Evolutionary conservation across 176 grass and related monocot species (phyloP).

Genomic region (Neostapfia colusana): DNA sequence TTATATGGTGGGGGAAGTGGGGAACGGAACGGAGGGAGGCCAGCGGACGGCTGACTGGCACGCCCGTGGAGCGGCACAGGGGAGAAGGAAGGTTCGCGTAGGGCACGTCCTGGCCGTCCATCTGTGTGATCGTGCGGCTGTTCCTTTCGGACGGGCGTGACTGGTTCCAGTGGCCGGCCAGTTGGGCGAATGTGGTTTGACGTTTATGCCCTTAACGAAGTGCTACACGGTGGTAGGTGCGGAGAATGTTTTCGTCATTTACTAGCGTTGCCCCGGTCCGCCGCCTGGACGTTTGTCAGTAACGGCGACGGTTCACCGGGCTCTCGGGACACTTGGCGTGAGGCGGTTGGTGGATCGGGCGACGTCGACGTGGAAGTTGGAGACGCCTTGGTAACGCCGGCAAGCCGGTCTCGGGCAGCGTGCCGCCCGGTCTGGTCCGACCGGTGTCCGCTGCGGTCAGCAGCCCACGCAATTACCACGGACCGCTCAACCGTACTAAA

Average conservation of each 20-base stretch:
- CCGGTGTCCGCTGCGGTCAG: not conserved
- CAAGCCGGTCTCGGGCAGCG: not conserved
- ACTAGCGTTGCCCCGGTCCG: not conserved
- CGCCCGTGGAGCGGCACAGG: not conserved
- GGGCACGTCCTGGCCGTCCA: conserved; percentile 10
- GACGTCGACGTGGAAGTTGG: not conserved
- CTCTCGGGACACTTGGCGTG: not conserved
- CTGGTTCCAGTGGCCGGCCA: not conserved
- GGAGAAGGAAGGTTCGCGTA: conserved; percentile 50
- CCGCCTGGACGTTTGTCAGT: not conserved
- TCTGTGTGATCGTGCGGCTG: conserved; percentile 11
- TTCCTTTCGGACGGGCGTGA: conserved; percentile 33
- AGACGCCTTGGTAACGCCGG: not conserved
- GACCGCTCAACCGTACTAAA: no score
- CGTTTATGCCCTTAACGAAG: not conserved
- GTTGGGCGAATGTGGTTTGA: not conserved
- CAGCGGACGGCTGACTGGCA: not conserved
- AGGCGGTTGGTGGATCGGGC: not conserved
- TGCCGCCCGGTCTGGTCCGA: not conserved
- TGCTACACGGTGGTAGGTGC: not conserved
- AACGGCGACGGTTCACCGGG: conserved; percentile 34
- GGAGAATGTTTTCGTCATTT: not conserved
- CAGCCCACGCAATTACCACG: no score
- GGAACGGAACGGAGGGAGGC: not conserved
- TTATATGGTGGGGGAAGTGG: conserved; percentile 19